These are phyloP conservation scores for Chrysanthemum makinoi DNA, from an alignment of 129 eudicot genomes.

Conservation along the genomic window DNA sequence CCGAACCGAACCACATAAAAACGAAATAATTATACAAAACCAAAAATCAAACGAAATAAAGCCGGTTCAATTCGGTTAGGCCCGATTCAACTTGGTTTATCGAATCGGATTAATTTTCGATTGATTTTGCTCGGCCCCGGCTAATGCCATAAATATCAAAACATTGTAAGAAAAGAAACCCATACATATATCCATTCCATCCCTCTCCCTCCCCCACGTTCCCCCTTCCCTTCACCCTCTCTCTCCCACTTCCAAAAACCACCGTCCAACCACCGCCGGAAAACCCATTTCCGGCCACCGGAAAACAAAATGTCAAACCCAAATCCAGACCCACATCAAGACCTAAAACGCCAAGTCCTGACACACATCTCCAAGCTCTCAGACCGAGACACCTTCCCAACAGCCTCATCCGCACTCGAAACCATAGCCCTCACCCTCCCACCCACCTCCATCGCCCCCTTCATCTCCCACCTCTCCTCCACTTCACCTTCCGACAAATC, in stretches of 20 bases:
- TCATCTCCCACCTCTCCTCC: conserved; percentile 60
- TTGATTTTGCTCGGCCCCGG: too few species aligned
- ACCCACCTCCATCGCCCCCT: conserved; percentile 51
- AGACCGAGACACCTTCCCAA: conserved; percentile 74
- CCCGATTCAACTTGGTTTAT: too few species aligned
- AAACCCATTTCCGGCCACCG: too few species aligned
- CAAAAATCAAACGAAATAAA: too few species aligned
- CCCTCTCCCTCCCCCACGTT: conserved; percentile 27
- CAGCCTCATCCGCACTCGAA: conserved; percentile 69
- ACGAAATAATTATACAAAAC: too few species aligned
- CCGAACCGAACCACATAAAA: too few species aligned
- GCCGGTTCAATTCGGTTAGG: too few species aligned
- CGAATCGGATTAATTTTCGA: too few species aligned
- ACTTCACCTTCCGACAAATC: conserved; percentile 68
- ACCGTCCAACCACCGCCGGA: conserved; percentile 4
- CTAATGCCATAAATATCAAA: background rate
- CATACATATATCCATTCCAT: conserved; percentile 18
- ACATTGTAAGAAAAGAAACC: background rate
- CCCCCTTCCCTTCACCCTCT: conserved; percentile 13
- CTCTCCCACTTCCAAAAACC: conserved; percentile 25
- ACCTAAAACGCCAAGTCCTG: too few species aligned
- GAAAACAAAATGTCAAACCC: too few species aligned
- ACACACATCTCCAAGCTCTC: conserved; percentile 51
- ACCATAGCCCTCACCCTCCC: background rate
- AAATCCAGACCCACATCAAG: too few species aligned